A percentile compares a stretch with the other conserved stretches of the same genome.
These are phyloP conservation scores for Starmerella roubikii DNA, from an alignment of 805 yeast species.

Conservation along the genomic window DNA sequence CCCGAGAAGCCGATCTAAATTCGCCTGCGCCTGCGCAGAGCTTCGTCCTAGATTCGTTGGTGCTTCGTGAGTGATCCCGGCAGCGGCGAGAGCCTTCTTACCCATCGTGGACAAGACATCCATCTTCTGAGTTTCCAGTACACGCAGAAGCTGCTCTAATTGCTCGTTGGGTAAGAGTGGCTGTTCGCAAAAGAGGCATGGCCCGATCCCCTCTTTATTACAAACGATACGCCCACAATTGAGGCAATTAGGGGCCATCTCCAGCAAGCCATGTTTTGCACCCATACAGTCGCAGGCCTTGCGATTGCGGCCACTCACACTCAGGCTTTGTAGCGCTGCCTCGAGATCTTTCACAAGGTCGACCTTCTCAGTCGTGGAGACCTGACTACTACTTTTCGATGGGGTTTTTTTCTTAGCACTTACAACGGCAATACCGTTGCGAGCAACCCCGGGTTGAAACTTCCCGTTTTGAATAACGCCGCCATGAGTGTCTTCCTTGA, in stretches of 20 bases:
- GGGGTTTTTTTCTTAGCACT: not conserved
- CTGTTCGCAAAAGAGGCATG: conserved; percentile 70
- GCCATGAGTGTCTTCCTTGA: conserved; percentile 1
- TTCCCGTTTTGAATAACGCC: not conserved
- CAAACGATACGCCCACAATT: conserved; percentile 93
- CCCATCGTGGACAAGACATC: conserved; percentile 26
- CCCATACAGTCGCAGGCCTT: conserved; percentile 71
- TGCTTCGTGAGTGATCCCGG: conserved; percentile 24
- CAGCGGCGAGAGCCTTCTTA: conserved; percentile 28
- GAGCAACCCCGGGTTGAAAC: not conserved
- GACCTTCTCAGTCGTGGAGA: conserved; percentile 29
- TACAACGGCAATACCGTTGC: conserved; percentile 1
- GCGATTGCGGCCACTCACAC: conserved; percentile 28
- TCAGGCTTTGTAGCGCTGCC: conserved; percentile 42
- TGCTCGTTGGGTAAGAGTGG: conserved; percentile 55
- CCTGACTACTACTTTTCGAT: not conserved
- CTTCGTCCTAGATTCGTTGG: conserved; percentile 1
- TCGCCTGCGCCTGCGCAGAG: conserved; percentile 46
- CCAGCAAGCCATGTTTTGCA: conserved; percentile 73
- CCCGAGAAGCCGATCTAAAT: conserved; percentile 57
- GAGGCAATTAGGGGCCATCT: conserved; percentile 83
- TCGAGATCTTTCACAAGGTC: conserved; percentile 54
- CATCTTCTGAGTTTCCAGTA: conserved; percentile 45
- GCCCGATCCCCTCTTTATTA: conserved; percentile 75
- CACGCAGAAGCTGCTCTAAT: conserved; percentile 38